Conservation (phyloP, 2,329 filamentous ascomycete genomes). For the Colletotrichum higginsianum region DNA sequence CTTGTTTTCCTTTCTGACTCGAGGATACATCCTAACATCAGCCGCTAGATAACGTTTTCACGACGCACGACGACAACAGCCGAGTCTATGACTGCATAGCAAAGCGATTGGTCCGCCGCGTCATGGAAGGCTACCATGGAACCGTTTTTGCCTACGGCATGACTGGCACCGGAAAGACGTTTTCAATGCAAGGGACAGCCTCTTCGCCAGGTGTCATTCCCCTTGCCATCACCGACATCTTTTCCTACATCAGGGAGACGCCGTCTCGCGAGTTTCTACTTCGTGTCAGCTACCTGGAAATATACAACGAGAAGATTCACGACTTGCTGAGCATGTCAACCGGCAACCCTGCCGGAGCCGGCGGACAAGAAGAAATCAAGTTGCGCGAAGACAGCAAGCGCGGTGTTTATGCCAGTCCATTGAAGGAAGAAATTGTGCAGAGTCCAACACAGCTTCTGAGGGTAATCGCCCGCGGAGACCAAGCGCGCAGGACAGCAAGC, state of each 20-base stretch:
- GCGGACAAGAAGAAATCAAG: constrained; percentile 92
- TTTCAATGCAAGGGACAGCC: constrained; percentile 99
- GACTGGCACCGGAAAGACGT: constrained; percentile 99
- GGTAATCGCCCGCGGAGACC: constrained; percentile 94
- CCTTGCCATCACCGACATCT: constrained; percentile 97
- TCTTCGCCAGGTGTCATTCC: constrained; percentile 97
- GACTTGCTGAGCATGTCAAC: constrained; percentile 87
- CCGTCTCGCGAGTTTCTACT: constrained; percentile 94
- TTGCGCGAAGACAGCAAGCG: constrained; percentile 95
- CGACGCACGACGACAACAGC: constrained; percentile 92
- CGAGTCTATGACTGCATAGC: constrained; percentile 95
- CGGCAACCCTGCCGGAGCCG: constrained; percentile 67
- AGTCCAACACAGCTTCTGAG: constrained; percentile 94
- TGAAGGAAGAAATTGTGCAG: constrained; percentile 99
- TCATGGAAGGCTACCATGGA: constrained; percentile 99
- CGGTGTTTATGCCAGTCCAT: constrained; percentile 93
- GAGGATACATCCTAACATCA: constrained; percentile 43
- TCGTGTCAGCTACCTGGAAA: constrained; percentile 97
- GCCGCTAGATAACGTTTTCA: constrained; percentile 90
- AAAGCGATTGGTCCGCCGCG: constrained; percentile 92
- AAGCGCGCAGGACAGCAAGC: constrained; percentile 89
- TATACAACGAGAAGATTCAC: constrained; percentile 98
- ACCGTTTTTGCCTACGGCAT: constrained; percentile 99
- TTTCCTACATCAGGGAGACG: constrained; percentile 98
- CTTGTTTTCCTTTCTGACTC: not conserved